Evolutionary conservation across 345 rosid species (phyloP), one percentile per base, ranked within the genome.

Genomic region (Hevea brasiliensis): DNA sequence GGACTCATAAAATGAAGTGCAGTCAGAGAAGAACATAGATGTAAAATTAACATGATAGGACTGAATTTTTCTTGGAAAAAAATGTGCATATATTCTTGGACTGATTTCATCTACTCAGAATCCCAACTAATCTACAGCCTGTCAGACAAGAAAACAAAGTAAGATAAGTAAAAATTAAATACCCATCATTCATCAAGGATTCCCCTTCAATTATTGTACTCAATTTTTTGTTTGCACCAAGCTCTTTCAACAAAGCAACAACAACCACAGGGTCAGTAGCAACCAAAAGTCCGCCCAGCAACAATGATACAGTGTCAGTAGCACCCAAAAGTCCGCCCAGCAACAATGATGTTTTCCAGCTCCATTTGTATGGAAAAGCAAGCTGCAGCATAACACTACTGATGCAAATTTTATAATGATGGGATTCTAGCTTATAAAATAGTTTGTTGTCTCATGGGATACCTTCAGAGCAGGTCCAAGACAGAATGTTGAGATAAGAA

Each of bases 211-310:
- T 95, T 64, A 95, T 79, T 10, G 99, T 92, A 84, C 81, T 92
- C 75, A 95, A 78, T 82, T 95, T 95, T 84, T 95, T 95, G 83
- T 97, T 95, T 54, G 99, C 97, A 77, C 98, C 99, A 81, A 95
- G 98, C 67, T 95, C 99, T 78, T 88, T 95, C 70, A 95, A 76
- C 72, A 95, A 77, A 80, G 98, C 97, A 77, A 95, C 98, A 71
- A 95, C 99, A 76, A 98, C 98, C 45, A 92, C 99, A 69, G 98
- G 99, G 84, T 95, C 99, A 10, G 99, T n/a, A n/a, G n/a, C n/a
- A n/a, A n/a, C n/a, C n/a, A n/a, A n/a, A n/a, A n/a, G n/a, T n/a
- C n/a, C n/a, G n/a, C n/a, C n/a, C n/a, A n/a, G n/a, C n/a, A n/a
- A n/a, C n/a, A n/a, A n/a, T n/a, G n/a, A n/a, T n/a, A n/a, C n/a